Evolutionary conservation across 2,329 filamentous ascomycete species (phyloP), one percentile per base, ranked within the genome.

Genomic region (Pseudonectria buxi): DNA sequence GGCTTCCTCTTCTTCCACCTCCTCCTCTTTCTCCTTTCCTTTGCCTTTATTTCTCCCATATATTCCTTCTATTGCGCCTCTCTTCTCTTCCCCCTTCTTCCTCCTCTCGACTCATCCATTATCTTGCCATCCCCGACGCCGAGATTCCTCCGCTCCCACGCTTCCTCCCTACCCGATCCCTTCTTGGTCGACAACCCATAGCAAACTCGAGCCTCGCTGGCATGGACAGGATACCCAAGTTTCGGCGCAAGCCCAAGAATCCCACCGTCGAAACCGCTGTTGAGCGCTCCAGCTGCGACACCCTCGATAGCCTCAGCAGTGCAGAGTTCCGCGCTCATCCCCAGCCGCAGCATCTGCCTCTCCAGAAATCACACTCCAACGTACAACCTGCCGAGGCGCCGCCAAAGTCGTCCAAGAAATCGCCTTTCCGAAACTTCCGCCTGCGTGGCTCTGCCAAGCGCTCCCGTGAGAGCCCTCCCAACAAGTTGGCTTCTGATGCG

Each of bases 381-480:
- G n/a, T n/a, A n/a, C n/a, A n/a, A n/a, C n/a, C n/a, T n/a, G n/a
- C n/a, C n/a, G 24, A 50, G 52, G 16, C 30, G 32, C 9, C 36
- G 14, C 36, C 38, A 7, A 57, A 51, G 37, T 37, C 50, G 16
- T 43, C 52, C 16, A 60, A 59, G 37, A 59, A 57, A 28, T 58
- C 62, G 13, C 55, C 68, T 27, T 69, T 73, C 33, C 63, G 65
- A 27, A 61, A 58, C 41, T 58, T 72, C 38, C 62, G 67, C 33
- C 58, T 72, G 34, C 63, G 65, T 35, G 56, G 61, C 35, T 61
- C 66, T 15, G 57, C 63, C 35, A 73, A 73, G 56, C 67, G 70
- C 50, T 65, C 66, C 13, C 54, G 60, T 34, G 52, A 55, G 38
- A 62, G 64, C 33, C 71, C 70, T 13, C 61, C 64, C 26, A 54